Base-by-base conservation (phyloP, 129 eudicot species). In the Ambrosia artemisiifolia region DNA sequence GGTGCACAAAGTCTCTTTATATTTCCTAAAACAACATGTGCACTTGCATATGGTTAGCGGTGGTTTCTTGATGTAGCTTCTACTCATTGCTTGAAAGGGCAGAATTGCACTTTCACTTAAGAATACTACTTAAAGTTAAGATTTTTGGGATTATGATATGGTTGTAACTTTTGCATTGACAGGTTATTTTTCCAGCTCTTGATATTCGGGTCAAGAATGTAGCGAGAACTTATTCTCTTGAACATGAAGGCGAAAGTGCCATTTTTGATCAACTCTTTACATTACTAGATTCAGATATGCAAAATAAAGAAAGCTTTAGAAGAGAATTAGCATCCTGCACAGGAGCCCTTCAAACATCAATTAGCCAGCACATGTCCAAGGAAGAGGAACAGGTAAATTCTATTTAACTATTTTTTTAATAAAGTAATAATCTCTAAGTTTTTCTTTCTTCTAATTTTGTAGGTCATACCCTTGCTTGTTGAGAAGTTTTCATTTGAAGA, bases 111-210 rank as follows among this genome's bases (percentile, higher is more conserved):
- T 53, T 70, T 19, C 38, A 70, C 17, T 12, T 54, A 38, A 28
- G 12, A 68, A 28, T 68, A 32, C 10, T 48, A n/a, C 51, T 71
- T n/a, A 40, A n/a, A n/a, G n/a, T n/a, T 7, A 56, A 56, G 38
- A 24, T 57, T 28, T 57, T 6, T 57, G 9, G 67, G 35, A 55
- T 53, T 38, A 20, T 73, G 9, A 69, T 42, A 83, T 63, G n/a
- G 19, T 40, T 54, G 44, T 38, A 50, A 38, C 59, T 67, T 74
- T 59, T 67, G 71, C 40, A 51, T 61, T 73, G 81, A 62, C 89
- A 94, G 98, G 98, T 94, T 72, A 88, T 94, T 18, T 94, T 94
- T 79, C 98, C 98, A 67, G 96, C 98, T 63, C 95, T 94, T 71
- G 98, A 94, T 79, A 94, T 85, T 54, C 95, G 98, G 66, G 98